Conservation (phyloP, 2,329 filamentous ascomycete genomes). For the Fusarium bulbicola region DNA sequence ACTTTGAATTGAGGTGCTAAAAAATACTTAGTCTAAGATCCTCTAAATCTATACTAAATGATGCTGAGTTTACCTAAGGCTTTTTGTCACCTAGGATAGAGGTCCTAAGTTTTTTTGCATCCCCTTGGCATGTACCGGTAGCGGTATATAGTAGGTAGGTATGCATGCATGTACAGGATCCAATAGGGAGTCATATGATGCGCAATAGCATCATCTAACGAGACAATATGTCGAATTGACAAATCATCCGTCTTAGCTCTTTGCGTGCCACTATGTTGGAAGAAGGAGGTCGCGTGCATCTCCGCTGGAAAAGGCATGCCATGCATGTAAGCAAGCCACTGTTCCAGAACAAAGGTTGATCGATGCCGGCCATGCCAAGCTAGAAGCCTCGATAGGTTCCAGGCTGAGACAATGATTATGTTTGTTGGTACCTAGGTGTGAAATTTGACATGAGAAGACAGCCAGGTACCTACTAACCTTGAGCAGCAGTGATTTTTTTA, state of each 20-base stretch:
- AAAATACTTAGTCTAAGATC: too few species aligned
- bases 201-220: constrained; percentile 22
- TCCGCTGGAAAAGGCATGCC: background rate
- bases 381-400: background rate
- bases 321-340: constrained; percentile 1
- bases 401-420: background rate
- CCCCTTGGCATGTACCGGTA: background rate
- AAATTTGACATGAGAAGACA: background rate
- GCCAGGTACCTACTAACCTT: background rate
- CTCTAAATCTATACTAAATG: too few species aligned
- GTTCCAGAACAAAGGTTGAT: constrained; percentile 9
- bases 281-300: constrained; percentile 28
- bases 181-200: background rate
- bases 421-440: background rate
- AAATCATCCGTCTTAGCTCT: background rate
- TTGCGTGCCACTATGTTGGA: background rate
- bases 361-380: background rate
- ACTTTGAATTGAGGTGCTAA: too few species aligned
- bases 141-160: background rate
- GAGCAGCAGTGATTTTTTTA: background rate
- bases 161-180: background rate
- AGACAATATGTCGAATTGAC: background rate
- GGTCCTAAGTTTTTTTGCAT: too few species aligned
- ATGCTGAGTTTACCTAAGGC: too few species aligned
- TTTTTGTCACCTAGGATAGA: too few species aligned